Conservation (phyloP, 2,329 filamentous ascomycete genomes). For the Colletotrichum costaricense region DNA sequence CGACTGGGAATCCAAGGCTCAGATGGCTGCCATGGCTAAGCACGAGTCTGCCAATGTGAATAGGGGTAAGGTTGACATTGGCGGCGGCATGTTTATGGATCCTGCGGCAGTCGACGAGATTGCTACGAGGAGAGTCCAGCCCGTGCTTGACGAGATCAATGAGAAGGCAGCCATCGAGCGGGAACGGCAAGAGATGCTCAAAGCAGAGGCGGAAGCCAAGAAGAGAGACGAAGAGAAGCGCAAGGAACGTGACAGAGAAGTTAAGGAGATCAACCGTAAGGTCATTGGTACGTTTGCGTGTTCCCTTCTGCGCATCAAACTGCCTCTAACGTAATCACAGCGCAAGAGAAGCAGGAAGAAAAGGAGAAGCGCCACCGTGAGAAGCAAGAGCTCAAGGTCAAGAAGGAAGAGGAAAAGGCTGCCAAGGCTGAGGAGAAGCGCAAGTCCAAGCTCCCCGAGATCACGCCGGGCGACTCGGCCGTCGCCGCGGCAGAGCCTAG, state of each 20-base stretch:
- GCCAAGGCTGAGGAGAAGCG: slow-evolving; percentile 66
- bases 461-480: slow-evolving; percentile 16
- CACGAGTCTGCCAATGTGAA: slow-evolving; percentile 60
- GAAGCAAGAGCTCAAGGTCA: slow-evolving; percentile 57
- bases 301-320: not conserved
- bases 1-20: slow-evolving; percentile 84
- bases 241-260: slow-evolving; percentile 62
- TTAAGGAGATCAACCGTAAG: slow-evolving; percentile 64
- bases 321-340: slow-evolving; percentile 42
- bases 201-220: slow-evolving; percentile 73
- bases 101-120: slow-evolving; percentile 83
- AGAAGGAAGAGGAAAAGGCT: slow-evolving; percentile 64
- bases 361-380: slow-evolving; percentile 60
- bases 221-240: slow-evolving; percentile 69
- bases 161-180: slow-evolving; percentile 80
- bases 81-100: slow-evolving; percentile 84
- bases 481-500: not conserved
- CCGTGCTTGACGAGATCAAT: slow-evolving; percentile 86
- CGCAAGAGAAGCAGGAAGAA: slow-evolving; percentile 60
- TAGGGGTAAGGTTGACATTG: slow-evolving; percentile 73
- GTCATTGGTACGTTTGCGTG: slow-evolving; percentile 66
- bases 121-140: slow-evolving; percentile 81
- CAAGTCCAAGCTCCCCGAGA: slow-evolving; percentile 48
- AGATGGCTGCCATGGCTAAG: slow-evolving; percentile 74
- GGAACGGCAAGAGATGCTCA: slow-evolving; percentile 72